Base-by-base conservation (phyloP, 768 basidiomycete genomes). In the Lactarius vividus region DNA sequence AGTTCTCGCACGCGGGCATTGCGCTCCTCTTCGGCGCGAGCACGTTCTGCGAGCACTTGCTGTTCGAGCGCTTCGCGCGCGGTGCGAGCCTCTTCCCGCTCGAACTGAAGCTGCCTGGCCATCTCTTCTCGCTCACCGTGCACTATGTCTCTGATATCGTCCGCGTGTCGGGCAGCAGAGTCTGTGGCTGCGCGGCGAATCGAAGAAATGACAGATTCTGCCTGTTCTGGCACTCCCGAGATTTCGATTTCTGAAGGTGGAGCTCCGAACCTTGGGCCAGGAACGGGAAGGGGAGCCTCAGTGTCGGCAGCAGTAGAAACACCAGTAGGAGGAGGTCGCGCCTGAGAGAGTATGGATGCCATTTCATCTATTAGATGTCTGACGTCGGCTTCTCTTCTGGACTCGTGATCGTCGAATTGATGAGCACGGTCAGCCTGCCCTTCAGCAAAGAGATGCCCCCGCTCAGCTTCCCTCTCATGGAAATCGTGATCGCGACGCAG, bases 401-500 rank as follows among this genome's bases (percentile, higher is more conserved):
- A 80, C 71, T 92, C 87, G 46, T 78, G 78, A 0, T 87, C 85
- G 33, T 80, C 71, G 73, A 91, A 91, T 2, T 86, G 74, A 9
- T 77, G 82, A 31, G 86, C 80, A 15, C 90, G 79, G 61, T 84
- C 85, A 15, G 88, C 85, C 73, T 93, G 40, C 5, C 16, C 79
- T 2, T 87, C 85, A 35, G 80, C 71, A 73, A 91, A 91, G 1
- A 86, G 73, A 9, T 77, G 82, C 23, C 89, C 80, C 8, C 90
- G 79, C 59, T 84, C 85, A 13, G 87, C 85, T 74, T 93, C 91
- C 65, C 84, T 82, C 1, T 77, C 76, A 20, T 83, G 81, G 76
- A 90, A 92, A 35, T 86, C 84, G 9, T 73, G 74, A 63, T 92
- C 90, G 11, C 91, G 83, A 55, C 78, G 78, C 29, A 84, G 81